Evolutionary conservation across 805 yeast species (phyloP), one percentile per base, ranked within the genome.

Genomic region (Cyberlindnera amylophila): DNA sequence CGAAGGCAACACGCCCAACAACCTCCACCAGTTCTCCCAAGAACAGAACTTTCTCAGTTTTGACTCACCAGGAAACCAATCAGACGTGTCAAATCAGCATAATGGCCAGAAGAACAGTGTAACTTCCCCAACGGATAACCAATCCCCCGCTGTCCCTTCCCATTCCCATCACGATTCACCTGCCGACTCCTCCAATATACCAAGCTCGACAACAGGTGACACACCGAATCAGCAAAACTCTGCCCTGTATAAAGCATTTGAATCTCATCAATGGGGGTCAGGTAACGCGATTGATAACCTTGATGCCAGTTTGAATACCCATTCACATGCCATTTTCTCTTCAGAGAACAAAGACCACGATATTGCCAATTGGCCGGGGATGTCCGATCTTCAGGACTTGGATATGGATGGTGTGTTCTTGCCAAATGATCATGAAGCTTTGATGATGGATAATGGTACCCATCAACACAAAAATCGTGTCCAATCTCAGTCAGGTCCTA

Each of bases 21-120:
- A 21, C 44, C 38, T 16, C 36, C 45, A 36, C 32, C 43, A 39
- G 11, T 36, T 43, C 44, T 3, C 34, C 8, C 17, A 19, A 6
- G 32, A 34, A 7, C 16, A 16, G 30, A 26, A 12, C 13, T 54
- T 47, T 33, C 35, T 54, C 14, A 47, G 45, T 36, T 54, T 54
- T 30, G 58, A 49, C 36, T 54, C 58, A 12, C 56, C 58, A 2
- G 42, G 43, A 8, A 41, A 31, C 19, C 32, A 44, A 32, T 14
- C 32, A 13, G 32, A 30, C 8, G 18, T 15, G 16, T 12, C 13
- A 27, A 11, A 27, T 6, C 30, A 27, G n/a, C 30, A 27, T 6
- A 11, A 27, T 6, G 14, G 10, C n/a, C 30, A 13, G 12, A 27
- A 12, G 6, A 27, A 6, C 30, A 12, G n/a, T 12, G 30, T 13